These are phyloP conservation scores for Flaveria brownii DNA, from an alignment of 129 eudicot species.

Conservation along the genomic window DNA sequence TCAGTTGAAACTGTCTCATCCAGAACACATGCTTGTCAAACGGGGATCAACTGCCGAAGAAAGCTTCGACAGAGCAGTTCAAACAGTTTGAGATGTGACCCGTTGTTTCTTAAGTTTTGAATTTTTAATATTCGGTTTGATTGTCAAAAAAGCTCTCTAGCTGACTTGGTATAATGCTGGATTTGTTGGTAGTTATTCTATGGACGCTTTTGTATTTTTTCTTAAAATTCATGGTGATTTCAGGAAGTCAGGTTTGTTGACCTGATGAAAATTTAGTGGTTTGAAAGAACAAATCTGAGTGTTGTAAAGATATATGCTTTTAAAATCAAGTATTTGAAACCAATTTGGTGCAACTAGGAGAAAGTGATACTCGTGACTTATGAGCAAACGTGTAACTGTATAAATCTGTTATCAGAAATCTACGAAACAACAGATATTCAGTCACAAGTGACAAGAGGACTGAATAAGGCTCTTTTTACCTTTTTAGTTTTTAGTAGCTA, in stretches of 20 bases:
- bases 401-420: too few species aligned
- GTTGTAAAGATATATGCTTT: constrained; percentile 1
- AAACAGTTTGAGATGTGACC: constrained; percentile 42
- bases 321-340: neutral
- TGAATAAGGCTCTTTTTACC: too few species aligned
- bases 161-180: neutral
- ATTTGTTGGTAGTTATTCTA: neutral
- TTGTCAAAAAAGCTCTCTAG: neutral
- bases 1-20: constrained; percentile 79
- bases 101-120: neutral
- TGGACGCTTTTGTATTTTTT: neutral
- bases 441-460: too few species aligned
- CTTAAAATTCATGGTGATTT: neutral
- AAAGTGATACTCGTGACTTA: neutral
- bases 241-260: neutral
- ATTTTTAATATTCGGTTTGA: neutral
- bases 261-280: neutral
- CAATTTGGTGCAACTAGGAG: neutral
- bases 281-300: neutral
- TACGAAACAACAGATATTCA: too few species aligned
- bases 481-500: too few species aligned
- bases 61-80: constrained; percentile 78
- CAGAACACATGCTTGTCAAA: constrained; percentile 75
- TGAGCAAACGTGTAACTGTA: too few species aligned
- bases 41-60: constrained; percentile 71